Evolutionary conservation across 495 filamentous ascomycete genomes (phyloP), one percentile per base, ranked within the genome.

Genomic region (Neurospora intermedia): DNA sequence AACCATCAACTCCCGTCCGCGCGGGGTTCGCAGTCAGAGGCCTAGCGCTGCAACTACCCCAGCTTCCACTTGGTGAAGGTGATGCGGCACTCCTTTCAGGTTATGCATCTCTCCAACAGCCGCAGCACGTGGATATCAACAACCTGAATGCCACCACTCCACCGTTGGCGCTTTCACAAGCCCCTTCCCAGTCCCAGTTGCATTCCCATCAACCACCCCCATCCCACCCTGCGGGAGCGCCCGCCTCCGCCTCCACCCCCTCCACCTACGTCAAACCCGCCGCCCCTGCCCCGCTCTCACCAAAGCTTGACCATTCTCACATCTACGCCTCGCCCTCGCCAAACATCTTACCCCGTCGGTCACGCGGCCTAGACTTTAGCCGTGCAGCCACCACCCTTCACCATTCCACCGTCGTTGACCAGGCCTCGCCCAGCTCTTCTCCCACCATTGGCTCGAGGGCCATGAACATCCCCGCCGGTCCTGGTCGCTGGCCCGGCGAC

Each of bases 351-450:
- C 94, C 94, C 66, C 87, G 94, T 70, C 90, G 94, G 69, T 96
- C 93, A 7, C 89, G 94, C 35, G 94, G 94, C 40, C 82, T 97
- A 69, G 94, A 98, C 78, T 97, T 96, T 81, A 93, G 94, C n/a
- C 88, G 94, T 75, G 94, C 93, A 62, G 95, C 94, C 73, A 98
- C 96, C 6, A 97, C 94, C 75, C 87, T 99, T 13, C 96, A 99
- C 83, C 96, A 98, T 81, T 98, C 96, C 31, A 98, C 92, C 3
- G 86, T 98, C 9, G 94, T 94, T 59, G 91, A 92, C 71, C 91
- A 94, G 76, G 91, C 92, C 0, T 96, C 93, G n/a, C 96, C 96
- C 15, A 94, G 97, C 78, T 96, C 94, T 5, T 97, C 94, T 0
- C 96, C 96, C 0, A 94, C 89, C n/a, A 90, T 96, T 54, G 83